Evolutionary conservation across 2,329 filamentous ascomycete genomes (phyloP).

Genomic region (Monosporascus ibericus): DNA sequence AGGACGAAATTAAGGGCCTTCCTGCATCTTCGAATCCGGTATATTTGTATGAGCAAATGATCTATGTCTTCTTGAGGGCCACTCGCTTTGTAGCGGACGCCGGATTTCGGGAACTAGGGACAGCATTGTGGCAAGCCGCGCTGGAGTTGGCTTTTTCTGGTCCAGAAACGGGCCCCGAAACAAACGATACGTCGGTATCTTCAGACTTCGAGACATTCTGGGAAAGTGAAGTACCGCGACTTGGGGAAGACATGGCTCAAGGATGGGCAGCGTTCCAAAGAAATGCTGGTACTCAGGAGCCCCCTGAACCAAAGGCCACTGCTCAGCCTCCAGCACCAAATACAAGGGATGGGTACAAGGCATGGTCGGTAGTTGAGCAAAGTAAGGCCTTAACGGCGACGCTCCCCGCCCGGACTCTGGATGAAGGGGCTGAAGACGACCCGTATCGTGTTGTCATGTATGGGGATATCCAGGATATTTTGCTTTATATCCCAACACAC

Average conservation of each 20-base stretch:
- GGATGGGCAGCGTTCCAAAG: constrained; percentile 61
- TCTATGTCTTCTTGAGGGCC: constrained; percentile 70
- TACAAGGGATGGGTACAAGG: constrained; percentile 41
- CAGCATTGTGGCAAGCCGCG: constrained; percentile 76
- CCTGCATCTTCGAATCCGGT: constrained; percentile 1
- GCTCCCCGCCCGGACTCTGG: constrained; percentile 66
- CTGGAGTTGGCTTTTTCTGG: constrained; percentile 66
- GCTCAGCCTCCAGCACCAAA: constrained; percentile 10
- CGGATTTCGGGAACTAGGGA: constrained; percentile 71
- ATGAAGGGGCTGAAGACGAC: constrained; percentile 72
- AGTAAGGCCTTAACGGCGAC: constrained; percentile 39
- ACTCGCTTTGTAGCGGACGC: constrained; percentile 69
- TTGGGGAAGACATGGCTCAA: constrained; percentile 66
- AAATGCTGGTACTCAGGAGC: constrained; percentile 29
- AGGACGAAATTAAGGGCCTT: constrained; percentile 7
- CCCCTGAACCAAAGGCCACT: constrained; percentile 32
- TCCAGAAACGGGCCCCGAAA: constrained; percentile 32
- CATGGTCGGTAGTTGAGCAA: constrained; percentile 51
- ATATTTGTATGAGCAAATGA: constrained; percentile 34
- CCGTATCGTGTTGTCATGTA: constrained; percentile 78
- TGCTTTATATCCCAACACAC: constrained; percentile 45
- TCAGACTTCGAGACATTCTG: constrained; percentile 66
- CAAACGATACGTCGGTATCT: constrained; percentile 21
- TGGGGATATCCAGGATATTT: constrained; percentile 62
- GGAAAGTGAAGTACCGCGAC: constrained; percentile 74